Conservation (phyloP, 371 early-diverging fungal species). For the Actinomortierella ambigua region DNA sequence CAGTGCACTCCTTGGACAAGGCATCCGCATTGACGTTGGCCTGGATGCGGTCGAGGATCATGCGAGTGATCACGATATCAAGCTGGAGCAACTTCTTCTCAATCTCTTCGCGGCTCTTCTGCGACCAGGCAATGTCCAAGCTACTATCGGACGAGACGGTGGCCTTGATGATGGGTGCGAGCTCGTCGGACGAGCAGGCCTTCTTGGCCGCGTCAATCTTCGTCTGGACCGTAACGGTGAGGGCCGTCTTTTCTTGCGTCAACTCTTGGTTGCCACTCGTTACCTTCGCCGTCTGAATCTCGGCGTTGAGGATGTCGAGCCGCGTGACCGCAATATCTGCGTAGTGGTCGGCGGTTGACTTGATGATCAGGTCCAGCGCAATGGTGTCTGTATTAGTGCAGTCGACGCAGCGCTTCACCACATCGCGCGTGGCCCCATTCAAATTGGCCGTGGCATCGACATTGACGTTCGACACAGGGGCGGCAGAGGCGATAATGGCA, state of each 20-base stretch:
- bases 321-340: conserved; percentile 13
- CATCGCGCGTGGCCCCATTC: neutral
- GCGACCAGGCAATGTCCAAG: conserved; percentile 26
- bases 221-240: conserved; percentile 12
- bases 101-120: conserved; percentile 19
- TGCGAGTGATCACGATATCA: conserved; percentile 11
- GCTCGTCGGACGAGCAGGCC: conserved; percentile 14
- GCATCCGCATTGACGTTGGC: conserved; percentile 23
- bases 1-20: conserved; percentile 44
- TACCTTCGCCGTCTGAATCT: conserved; percentile 29
- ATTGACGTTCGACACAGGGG: conserved; percentile 1
- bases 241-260: conserved; percentile 14
- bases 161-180: conserved; percentile 18
- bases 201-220: conserved; percentile 35
- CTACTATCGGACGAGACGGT: conserved; percentile 15
- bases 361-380: conserved; percentile 16
- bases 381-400: conserved; percentile 10
- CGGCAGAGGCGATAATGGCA: conserved; percentile 16
- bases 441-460: neutral
- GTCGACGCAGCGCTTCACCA: conserved; percentile 18
- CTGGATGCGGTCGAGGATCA: conserved; percentile 21
- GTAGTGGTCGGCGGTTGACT: conserved; percentile 25
- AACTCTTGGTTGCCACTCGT: conserved; percentile 22
- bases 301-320: conserved; percentile 20
- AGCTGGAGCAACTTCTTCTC: conserved; percentile 23